Percentiles rank a stretch among this genome's conserved stretches.
phyloP scores from a whole-genome alignment of 2,329 filamentous ascomycete genomes.

The Clonostachys rhizophaga region DNA sequence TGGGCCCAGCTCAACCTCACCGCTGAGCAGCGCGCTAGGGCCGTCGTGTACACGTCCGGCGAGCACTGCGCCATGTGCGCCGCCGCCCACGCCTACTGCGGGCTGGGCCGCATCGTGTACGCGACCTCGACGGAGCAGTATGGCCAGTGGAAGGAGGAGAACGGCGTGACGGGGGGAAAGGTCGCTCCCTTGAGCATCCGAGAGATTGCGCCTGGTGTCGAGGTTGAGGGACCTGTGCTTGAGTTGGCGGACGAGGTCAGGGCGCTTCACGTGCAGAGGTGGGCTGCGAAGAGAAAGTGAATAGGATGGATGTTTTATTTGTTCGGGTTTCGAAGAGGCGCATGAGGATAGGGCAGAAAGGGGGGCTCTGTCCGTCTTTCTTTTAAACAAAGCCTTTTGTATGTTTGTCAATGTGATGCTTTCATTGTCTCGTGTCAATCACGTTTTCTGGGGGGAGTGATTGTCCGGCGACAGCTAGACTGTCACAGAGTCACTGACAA shows the following conservation, averaged over 20 bases:
- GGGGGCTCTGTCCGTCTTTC: no score
- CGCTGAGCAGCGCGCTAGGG: conserved; percentile 29
- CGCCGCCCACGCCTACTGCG: conserved; percentile 24
- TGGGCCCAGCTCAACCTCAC: conserved; percentile 27
- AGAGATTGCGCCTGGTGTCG: conserved; percentile 17
- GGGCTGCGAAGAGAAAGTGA: neutral
- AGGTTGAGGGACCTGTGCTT: conserved; percentile 19
- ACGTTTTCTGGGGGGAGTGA: no score
- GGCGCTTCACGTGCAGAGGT: conserved; percentile 12
- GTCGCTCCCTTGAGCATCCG: conserved; percentile 18
- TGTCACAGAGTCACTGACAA: no score
- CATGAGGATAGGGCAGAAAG: no score
- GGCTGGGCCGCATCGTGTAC: conserved; percentile 26
- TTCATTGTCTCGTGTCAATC: no score
- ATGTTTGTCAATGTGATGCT: no score
- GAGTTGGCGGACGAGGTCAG: conserved; percentile 19
- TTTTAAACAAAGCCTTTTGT: no score
- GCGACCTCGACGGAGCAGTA: conserved; percentile 20
- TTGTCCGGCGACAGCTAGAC: no score
- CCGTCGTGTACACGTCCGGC: conserved; percentile 27
- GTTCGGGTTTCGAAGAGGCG: no score
- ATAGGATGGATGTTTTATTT: neutral
- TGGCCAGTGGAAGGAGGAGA: conserved; percentile 17
- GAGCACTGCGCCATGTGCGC: conserved; percentile 31
- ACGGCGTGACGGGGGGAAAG: conserved; percentile 8